Conservation (phyloP, 331 rosid genomes). For the Rhamnella rubrinervis region DNA sequence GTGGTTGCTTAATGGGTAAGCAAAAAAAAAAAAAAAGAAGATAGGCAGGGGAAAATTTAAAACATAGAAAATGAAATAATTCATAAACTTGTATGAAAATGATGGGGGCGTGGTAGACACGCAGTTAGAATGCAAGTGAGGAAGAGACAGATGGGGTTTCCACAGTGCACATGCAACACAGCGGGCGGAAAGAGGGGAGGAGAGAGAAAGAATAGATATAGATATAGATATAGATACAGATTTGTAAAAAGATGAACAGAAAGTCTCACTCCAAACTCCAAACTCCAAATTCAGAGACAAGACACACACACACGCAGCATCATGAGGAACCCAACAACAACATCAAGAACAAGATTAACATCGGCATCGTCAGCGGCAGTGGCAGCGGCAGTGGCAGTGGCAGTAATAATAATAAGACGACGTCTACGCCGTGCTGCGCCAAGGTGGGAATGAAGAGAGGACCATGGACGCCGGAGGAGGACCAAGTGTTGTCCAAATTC, state of each 20-base stretch:
- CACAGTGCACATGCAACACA: too few relatives aligned
- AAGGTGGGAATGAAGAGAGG: slow-evolving; percentile 78
- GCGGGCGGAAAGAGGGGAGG: too few relatives aligned
- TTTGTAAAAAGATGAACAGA: background rate
- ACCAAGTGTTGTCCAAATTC: slow-evolving; percentile 46
- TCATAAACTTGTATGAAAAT: too few relatives aligned
- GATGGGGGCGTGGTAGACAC: background rate
- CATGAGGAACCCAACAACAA: slow-evolving; percentile 30
- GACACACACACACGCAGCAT: background rate
- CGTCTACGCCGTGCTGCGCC: slow-evolving; percentile 49
- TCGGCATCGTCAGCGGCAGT: background rate
- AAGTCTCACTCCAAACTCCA: too few relatives aligned
- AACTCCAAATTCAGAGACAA: background rate
- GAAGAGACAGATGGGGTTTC: too few relatives aligned
- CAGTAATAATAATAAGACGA: slow-evolving; percentile 12
- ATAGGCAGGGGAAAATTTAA: too few relatives aligned
- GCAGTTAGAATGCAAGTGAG: background rate
- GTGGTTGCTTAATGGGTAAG: too few relatives aligned
- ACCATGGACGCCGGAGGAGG: slow-evolving; percentile 87
- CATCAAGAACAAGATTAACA: background rate
- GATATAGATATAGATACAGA: too few relatives aligned
- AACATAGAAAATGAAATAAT: background rate
- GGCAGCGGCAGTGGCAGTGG: background rate
- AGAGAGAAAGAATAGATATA: too few relatives aligned
- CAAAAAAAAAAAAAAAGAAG: too few relatives aligned